These are phyloP conservation scores for Garcileccinum viscosum DNA, from an alignment of 1,284 basidiomycete species.

Conservation along the genomic window DNA sequence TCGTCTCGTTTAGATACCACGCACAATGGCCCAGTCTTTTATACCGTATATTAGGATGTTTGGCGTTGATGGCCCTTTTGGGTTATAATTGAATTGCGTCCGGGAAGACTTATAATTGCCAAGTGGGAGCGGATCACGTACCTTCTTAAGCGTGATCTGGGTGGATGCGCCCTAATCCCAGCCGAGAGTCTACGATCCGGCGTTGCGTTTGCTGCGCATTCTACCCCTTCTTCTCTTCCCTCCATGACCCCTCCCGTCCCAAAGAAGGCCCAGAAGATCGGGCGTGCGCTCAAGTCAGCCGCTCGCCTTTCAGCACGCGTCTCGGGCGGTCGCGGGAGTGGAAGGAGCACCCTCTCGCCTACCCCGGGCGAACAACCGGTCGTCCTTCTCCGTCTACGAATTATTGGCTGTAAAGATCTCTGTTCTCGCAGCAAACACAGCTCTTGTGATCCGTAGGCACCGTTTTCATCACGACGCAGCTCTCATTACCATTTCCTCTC, in stretches of 20 bases:
- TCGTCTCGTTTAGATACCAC: no score
- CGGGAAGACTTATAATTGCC: no score
- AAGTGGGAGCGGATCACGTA: no score
- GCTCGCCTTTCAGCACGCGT: constrained; percentile 53
- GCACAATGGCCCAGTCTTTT: neutral
- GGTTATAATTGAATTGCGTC: no score
- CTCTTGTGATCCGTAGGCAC: constrained; percentile 75
- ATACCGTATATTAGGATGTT: no score
- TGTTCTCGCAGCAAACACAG: constrained; percentile 69
- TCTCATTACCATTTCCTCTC: constrained; percentile 11
- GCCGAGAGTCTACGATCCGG: neutral
- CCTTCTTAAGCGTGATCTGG: no score
- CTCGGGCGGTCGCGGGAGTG: constrained; percentile 46
- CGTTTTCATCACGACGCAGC: neutral
- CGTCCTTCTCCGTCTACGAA: constrained; percentile 69
- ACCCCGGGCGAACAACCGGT: constrained; percentile 67
- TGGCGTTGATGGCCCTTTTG: no score
- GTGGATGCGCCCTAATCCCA: neutral
- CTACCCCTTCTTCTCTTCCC: neutral
- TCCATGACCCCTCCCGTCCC: constrained; percentile 42
- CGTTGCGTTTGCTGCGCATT: constrained; percentile 16
- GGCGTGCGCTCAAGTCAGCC: constrained; percentile 54
- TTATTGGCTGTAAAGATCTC: constrained; percentile 67
- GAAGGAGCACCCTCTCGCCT: constrained; percentile 53
- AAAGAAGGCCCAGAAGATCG: constrained; percentile 53